A percentile compares a stretch with the other conserved stretches of the same genome.
Evolutionary conservation across 2,329 filamentous ascomycete genomes (phyloP).

Genomic region (Aciculosporium take): DNA sequence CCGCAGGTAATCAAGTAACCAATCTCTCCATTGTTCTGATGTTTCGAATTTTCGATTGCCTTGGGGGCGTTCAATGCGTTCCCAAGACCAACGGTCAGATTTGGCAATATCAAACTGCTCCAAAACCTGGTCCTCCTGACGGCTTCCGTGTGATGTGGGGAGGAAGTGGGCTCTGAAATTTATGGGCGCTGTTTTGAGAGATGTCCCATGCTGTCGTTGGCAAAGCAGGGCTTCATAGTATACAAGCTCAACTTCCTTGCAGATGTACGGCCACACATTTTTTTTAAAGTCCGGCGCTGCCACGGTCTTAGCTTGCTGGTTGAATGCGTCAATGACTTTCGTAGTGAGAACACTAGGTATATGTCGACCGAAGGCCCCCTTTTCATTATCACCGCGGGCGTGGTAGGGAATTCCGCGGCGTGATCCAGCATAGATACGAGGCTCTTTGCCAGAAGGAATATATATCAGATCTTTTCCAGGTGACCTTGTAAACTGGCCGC

Average conservation of each 20-base stretch:
- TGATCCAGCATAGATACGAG: constrained; percentile 4
- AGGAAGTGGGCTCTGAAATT: constrained; percentile 1
- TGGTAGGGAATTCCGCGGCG: constrained; percentile 6
- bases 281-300: constrained; percentile 1
- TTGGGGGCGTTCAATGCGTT: constrained; percentile 2
- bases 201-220: background rate
- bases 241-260: constrained; percentile 4
- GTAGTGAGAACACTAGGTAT: constrained; percentile 1
- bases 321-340: constrained; percentile 2
- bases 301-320: background rate
- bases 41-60: background rate
- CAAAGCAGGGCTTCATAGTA: constrained; percentile 5
- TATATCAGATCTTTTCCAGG: background rate
- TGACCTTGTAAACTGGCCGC: background rate
- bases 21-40: background rate
- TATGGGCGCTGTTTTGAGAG: background rate
- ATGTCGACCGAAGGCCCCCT: constrained; percentile 3
- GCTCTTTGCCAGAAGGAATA: constrained; percentile 3
- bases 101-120: constrained; percentile 3
- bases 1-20: constrained; percentile 2
- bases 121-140: constrained; percentile 1
- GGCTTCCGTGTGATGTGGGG: background rate
- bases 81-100: constrained; percentile 4
- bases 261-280: constrained; percentile 2
- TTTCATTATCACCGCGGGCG: constrained; percentile 5